phyloP scores from a whole-genome alignment of 192 early-diverging fungal species.

The Coemansia sp. region DNA sequence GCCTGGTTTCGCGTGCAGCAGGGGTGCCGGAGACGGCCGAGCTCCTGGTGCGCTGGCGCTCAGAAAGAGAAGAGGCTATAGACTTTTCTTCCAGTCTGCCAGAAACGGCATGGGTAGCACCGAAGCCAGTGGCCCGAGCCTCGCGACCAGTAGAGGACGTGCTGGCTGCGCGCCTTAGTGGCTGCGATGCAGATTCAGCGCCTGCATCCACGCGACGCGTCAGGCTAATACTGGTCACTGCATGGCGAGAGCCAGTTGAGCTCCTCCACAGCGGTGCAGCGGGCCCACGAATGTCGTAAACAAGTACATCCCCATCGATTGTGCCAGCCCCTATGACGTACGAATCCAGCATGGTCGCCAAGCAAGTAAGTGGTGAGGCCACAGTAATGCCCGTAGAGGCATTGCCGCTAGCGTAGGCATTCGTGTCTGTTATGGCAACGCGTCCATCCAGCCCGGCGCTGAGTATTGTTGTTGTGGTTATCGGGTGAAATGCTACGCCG shows the following conservation, averaged over 20 bases:
- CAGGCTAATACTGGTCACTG: slow-evolving; percentile 31
- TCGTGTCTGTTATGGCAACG: slow-evolving; percentile 27
- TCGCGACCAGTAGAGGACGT: slow-evolving; percentile 10
- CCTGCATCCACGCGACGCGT: background rate
- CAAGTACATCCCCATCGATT: slow-evolving; percentile 35
- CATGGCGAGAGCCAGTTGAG: slow-evolving; percentile 1
- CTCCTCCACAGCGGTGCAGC: slow-evolving; percentile 28
- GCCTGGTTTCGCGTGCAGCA: background rate
- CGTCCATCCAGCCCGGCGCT: slow-evolving; percentile 35
- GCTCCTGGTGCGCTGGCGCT: slow-evolving; percentile 10
- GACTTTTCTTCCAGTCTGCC: slow-evolving; percentile 12
- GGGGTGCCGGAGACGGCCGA: background rate
- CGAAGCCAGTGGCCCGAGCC: background rate
- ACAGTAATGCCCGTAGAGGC: slow-evolving; percentile 8
- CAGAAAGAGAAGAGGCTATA: background rate
- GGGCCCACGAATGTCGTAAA: slow-evolving; percentile 29
- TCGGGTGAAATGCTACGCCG: slow-evolving; percentile 28
- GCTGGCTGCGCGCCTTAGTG: slow-evolving; percentile 10
- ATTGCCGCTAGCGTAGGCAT: slow-evolving; percentile 11
- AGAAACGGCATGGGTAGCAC: background rate
- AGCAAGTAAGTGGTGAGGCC: slow-evolving; percentile 28
- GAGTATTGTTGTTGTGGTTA: slow-evolving; percentile 5
- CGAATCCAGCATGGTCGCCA: slow-evolving; percentile 19
- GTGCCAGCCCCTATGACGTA: slow-evolving; percentile 25
- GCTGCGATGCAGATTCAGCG: background rate